Evolutionary conservation across 495 filamentous ascomycete genomes (phyloP), one percentile per base, ranked within the genome.

Genomic region (Tuber magnatum): DNA sequence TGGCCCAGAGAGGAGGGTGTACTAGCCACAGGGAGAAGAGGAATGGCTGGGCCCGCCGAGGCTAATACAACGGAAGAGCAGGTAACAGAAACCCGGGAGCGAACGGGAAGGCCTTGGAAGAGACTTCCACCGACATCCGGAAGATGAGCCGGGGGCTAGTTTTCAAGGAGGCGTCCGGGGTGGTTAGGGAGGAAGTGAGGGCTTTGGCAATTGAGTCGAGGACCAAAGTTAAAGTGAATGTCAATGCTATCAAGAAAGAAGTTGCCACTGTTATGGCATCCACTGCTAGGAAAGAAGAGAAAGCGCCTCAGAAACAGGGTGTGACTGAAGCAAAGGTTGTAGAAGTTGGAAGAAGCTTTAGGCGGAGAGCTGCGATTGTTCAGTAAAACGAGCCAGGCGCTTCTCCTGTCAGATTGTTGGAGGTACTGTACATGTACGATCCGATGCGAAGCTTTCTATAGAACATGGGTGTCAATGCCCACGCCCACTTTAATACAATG

Each of bases 1-100:
- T 40, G 95, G 94, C 0, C 89, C 90, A 3, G 87, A 95, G n/a
- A 85, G 91, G 71, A 86, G 94, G 56, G 95, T 97, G 1, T 97
- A 97, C 82, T 97, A 95, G 94, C 94, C 93, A 0, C 86, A 88
- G 0, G 92, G 92, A 1, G 92, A 91, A 87, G 95, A 97, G 82
- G 92, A 94, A 72, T 97, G 94, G 94, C 85, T 97, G 68, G 87
- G 91, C 73, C 94, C 93, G 0, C 87, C 84, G 76, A 97, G 95
- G 84, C 88, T 90, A 74, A 85, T 90, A 48, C 84, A 90, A 0
- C 91, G 73, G 93, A 89, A 76, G 70, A 74, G 73, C 24, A 72
- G 46, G 20, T 76, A 81, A 16, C 76, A 78, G 43, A 80, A 74
- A 28, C 0, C 51, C 1, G n/a, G n/a, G 28, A 61, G n/a, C 51